Base-by-base conservation (phyloP, 345 rosid species). In the Camelina laxa region DNA sequence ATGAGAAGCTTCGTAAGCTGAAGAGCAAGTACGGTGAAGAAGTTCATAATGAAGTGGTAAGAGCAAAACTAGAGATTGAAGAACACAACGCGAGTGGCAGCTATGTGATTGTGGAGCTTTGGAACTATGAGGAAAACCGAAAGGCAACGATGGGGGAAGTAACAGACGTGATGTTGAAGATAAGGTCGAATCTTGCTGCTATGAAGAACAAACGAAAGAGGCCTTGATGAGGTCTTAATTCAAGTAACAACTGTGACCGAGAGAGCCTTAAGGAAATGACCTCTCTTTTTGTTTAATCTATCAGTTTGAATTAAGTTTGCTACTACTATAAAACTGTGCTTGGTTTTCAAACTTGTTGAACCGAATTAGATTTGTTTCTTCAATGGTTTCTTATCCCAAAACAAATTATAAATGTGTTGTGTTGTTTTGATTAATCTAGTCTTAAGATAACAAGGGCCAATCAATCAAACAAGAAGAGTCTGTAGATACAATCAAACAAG, bases 401-500 rank as follows among this genome's bases (percentile, higher is more conserved):
- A 15, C n/a, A 30, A 6, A 1, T 5, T 14, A 41, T 15, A 1
- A 27, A 27, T 27, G 30, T 27, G 27, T 3, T 62, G 4, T 41
- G 9, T 20, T 22, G 33, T 41, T 62, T 3, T 13, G 13, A 27
- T 27, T 42, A 41, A 1, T 49, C 3, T 35, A 41, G 45, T 41
- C 45, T 33, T 65, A 7, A 65, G 19, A 48, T 17, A 27, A 11
- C 47, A 49, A 65, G 60, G 22, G n/a, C n/a, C n/a, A n/a, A n/a
- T n/a, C n/a, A n/a, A n/a, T n/a, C n/a, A 3, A 0, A 0, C 11
- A 21, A 22, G 0, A 15, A 22, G 83, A 74, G 92, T 86, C 75
- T 89, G 92, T 87, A 89, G 95, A n/a, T n/a, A n/a, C n/a, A n/a
- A n/a, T n/a, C n/a, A 3, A 0, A 0, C 11, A 21, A 22, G 0